Evolutionary conservation across 2,329 filamentous ascomycete species (phyloP), one percentile per base, ranked within the genome.

Genomic region (Neofusicoccum parvum): DNA sequence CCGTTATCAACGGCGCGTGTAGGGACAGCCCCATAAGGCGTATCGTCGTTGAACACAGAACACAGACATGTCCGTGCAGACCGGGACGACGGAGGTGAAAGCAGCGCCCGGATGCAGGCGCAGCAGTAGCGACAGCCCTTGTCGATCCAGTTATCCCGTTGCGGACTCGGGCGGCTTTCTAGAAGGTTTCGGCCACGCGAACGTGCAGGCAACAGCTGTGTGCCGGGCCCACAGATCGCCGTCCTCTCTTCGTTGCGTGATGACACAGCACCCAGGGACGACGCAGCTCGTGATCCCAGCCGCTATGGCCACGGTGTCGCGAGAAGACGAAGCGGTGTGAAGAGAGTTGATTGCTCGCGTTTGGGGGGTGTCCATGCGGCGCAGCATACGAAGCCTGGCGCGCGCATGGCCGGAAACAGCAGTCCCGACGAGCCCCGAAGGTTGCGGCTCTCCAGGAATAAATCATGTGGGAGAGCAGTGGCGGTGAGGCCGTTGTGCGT

Each of bases 401-500:
- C n/a, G 32, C 32, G 20, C 37, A 14, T 17, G 9, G 50, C n/a
- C 34, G 50, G 32, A 53, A 20, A 39, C 50, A 53, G 50, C 34
- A 53, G 11, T 20, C 7, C 50, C 50, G 50, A 37, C 3, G 32
- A 34, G 43, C 43, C 9, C 15, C 15, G 7, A 11, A 36, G 27
- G 14, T n/a, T 53, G 15, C 14, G 50, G 20, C 15, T 34, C 50
- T 39, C 17, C 12, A 17, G 6, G n/a, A n/a, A n/a, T 23, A 51
- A 23, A 51, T 12, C 10, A 23, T 12, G 27, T 53, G 32, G 15
- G 34, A 5, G 14, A 53, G 50, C 3, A 12, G 85, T 85, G 91
- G 92, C 97, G 49, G 96, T 78, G 70, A 97, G 92, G 6, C 91
- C 92, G 0, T 93, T 93, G 74, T 97, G 93, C 7, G 90, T 76